Base-by-base conservation (phyloP, 495 filamentous ascomycete genomes). In the Aspergillus affinis region DNA sequence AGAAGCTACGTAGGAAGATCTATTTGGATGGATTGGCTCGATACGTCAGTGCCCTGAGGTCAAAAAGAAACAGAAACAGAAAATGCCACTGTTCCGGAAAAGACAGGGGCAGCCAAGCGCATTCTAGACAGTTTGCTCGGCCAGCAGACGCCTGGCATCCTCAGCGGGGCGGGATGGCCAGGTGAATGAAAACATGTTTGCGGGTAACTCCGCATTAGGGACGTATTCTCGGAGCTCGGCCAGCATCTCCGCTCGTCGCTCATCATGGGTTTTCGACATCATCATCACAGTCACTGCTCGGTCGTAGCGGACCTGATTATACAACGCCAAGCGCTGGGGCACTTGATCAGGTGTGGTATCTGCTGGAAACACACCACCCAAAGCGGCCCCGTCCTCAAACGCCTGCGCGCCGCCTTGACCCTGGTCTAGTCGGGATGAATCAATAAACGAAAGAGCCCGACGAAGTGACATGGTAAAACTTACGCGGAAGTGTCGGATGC, bases 321-420 rank as follows among this genome's bases (percentile, higher is more conserved):
- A 69, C 9, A 67, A 15, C 7, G 60, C 29, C 17, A 70, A 55
- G 1, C 61, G 62, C 4, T 59, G 20, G 2, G 63, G 20, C 1
- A 70, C 12, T 30, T 70, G 61, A 6, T 66, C 65, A 6, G 49
- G 45, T 4, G 58, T 61, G 9, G 52, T 59, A 19, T 58, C 48
- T 7, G 26, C 2, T 5, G 67, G 45, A 7, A 77, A 61, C 9
- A 72, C 55, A 9, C 73, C 67, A 1, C 71, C 78, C 0, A 83
- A 57, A 2, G 77, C 76, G 9, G 69, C 71, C 9, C 66, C 78
- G 55, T 83, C 79, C 62, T 82, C 80, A 23, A 81, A 74, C 2
- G 72, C 69, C 55, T 82, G 79, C 0, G 75, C 75, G 27, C 70
- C 80, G 3, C 77, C 78, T 57, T 83, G 80, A 19, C 73, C 79